Conservation (phyloP, 306 rosid species). For the Trichosanthes cucumerina region DNA sequence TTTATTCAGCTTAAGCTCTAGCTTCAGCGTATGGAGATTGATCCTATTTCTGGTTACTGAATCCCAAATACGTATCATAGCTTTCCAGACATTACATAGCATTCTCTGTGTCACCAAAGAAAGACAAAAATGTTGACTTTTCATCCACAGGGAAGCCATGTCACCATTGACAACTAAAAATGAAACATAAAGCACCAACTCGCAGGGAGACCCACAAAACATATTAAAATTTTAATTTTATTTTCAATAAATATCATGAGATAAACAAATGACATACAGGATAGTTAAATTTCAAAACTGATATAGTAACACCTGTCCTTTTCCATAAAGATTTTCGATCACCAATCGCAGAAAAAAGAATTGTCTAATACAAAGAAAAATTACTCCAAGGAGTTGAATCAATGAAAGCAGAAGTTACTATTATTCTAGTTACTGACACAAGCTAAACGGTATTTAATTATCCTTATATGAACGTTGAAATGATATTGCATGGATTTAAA, state of each 20-base stretch:
- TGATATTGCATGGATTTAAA: neutral
- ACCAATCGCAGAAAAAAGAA: no score
- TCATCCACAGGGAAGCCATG: neutral
- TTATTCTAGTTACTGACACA: neutral
- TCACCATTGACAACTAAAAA: neutral
- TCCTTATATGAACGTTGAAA: neutral
- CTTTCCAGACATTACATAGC: slow-evolving; percentile 58
- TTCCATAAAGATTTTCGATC: neutral
- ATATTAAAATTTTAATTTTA: neutral
- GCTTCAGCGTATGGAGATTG: slow-evolving; percentile 67
- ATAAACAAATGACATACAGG: neutral
- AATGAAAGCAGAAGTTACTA: neutral
- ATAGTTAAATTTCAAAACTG: neutral
- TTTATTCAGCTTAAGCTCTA: slow-evolving; percentile 64
- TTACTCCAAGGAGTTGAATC: neutral
- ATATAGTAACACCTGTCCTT: neutral
- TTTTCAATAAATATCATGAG: neutral
- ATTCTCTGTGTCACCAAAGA: slow-evolving; percentile 42
- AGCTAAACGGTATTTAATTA: neutral
- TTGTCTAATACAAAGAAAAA: neutral
- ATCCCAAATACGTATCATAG: slow-evolving; percentile 58
- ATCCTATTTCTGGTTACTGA: slow-evolving; percentile 66
- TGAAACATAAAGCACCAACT: neutral
- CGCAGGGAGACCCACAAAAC: neutral
- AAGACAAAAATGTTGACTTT: neutral